Base-by-base conservation (phyloP, 495 filamentous ascomycete genomes). In the Penicillium parvum region DNA sequence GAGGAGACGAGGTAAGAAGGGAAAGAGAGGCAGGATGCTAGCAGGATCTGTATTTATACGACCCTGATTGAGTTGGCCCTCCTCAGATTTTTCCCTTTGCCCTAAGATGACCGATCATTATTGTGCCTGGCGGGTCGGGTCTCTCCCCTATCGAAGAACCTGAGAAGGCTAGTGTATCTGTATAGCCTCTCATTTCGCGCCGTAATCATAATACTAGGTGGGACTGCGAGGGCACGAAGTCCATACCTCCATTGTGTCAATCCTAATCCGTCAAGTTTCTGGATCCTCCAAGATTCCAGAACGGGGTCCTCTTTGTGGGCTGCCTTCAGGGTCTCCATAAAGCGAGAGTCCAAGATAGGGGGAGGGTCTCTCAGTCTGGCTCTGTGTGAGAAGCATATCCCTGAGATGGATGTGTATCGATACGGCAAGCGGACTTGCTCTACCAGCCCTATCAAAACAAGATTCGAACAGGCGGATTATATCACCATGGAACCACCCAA, bases 31-130 rank as follows among this genome's bases (percentile, higher is more conserved):
- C 9, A 28, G n/a, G n/a, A 19, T 8, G 33, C 25, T 17, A 38
- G 50, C 40, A 53, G 48, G 36, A 49, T 47, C 45, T 33, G 32
- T 47, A 32, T 55, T 50, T 61, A 51, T 47, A 52, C 36, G 29
- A 42, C 38, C 32, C 26, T 30, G n/a, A n/a, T n/a, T n/a, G n/a
- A n/a, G 14, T n/a, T 22, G 22, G 8, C 12, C 20, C 36, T 34
- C 43, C 9, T 22, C 26, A 14, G 10, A 10, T 14, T 32, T 18
- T 30, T 7, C 14, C 17, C 17, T 23, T 12, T 30, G n/a, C n/a
- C n/a, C n/a, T n/a, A n/a, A 6, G 21, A 38, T 37, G 20, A 39
- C 40, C 21, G 9, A 19, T 7, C 27, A 4, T 12, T 32, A 14
- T 9, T 36, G 47, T 27, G 27, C 37, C n/a, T 36, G 19, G 53